Conservation (phyloP, 78 protist species). For the Dictyostelium purpureum region DNA sequence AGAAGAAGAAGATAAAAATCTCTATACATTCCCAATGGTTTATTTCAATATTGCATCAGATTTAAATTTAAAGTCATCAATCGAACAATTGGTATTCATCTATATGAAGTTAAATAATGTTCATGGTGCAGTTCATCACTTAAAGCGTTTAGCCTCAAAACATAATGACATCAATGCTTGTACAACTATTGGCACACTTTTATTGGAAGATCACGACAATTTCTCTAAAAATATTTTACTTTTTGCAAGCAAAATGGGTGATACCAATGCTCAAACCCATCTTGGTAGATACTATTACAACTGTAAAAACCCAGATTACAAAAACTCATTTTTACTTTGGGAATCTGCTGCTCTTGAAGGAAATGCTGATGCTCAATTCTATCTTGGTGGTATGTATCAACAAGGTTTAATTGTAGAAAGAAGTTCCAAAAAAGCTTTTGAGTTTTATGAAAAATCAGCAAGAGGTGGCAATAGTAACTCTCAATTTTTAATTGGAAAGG, state of each 20-base stretch:
- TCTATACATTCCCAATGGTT: neutral
- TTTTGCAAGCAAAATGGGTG: slow-evolving; percentile 27
- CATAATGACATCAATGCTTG: neutral
- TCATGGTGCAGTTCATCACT: neutral
- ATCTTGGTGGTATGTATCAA: slow-evolving; percentile 42
- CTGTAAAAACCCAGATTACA: slow-evolving; percentile 36
- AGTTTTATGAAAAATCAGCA: slow-evolving; percentile 27
- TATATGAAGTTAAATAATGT: neutral
- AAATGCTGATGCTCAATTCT: slow-evolving; percentile 9
- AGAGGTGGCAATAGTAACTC: neutral
- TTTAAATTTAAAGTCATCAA: slow-evolving; percentile 7
- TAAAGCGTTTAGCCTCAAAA: neutral
- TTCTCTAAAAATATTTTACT: neutral
- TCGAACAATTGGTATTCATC: slow-evolving; percentile 20
- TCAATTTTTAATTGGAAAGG: slow-evolving; percentile 24
- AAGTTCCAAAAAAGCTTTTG: neutral
- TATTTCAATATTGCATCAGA: slow-evolving; percentile 26
- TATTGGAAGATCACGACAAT: neutral
- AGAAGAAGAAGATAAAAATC: neutral
- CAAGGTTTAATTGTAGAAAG: slow-evolving; percentile 18
- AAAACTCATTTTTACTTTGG: slow-evolving; percentile 13
- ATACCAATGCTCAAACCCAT: slow-evolving; percentile 4
- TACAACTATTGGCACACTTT: neutral
- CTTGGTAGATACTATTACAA: slow-evolving; percentile 37
- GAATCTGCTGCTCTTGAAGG: neutral